Evolutionary conservation across 495 filamentous ascomycete genomes (phyloP).

Genomic region (Penicillium silybi): DNA sequence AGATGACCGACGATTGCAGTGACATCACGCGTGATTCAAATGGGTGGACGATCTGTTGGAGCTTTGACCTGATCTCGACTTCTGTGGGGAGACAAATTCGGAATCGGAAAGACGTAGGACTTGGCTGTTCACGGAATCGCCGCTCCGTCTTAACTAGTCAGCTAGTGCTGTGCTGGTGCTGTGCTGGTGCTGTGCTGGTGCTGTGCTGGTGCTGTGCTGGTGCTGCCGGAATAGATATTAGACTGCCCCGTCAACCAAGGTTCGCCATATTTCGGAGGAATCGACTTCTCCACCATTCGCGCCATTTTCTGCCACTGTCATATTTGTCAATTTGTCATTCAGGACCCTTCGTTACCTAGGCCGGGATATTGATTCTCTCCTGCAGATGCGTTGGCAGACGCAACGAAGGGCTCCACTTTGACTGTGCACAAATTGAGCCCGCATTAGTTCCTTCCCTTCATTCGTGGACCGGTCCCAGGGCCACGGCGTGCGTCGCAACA

Average conservation of each 20-base stretch:
- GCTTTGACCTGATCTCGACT: neutral
- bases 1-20: conserved; percentile 19
- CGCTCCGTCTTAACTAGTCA: no score
- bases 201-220: no score
- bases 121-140: conserved; percentile 1
- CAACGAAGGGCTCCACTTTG: conserved; percentile 7
- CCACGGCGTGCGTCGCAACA: conserved; percentile 24
- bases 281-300: neutral
- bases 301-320: neutral
- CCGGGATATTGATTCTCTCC: neutral
- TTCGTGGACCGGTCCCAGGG: conserved; percentile 15
- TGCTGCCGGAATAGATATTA: no score
- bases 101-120: no score
- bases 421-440: conserved; percentile 21
- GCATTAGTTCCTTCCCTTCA: conserved; percentile 18
- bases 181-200: no score
- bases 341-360: neutral
- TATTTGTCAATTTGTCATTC: neutral
- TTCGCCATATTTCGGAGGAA: conserved; percentile 11
- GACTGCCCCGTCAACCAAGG: conserved; percentile 8
- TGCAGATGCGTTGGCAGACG: conserved; percentile 24
- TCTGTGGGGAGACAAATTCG: neutral
- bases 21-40: conserved; percentile 13
- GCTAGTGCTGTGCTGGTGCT: no score
- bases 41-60: neutral